Evolutionary conservation across 371 early-diverging fungal genomes (phyloP), one percentile per base, ranked within the genome.

Genomic region (Actinomortierella wolfii): DNA sequence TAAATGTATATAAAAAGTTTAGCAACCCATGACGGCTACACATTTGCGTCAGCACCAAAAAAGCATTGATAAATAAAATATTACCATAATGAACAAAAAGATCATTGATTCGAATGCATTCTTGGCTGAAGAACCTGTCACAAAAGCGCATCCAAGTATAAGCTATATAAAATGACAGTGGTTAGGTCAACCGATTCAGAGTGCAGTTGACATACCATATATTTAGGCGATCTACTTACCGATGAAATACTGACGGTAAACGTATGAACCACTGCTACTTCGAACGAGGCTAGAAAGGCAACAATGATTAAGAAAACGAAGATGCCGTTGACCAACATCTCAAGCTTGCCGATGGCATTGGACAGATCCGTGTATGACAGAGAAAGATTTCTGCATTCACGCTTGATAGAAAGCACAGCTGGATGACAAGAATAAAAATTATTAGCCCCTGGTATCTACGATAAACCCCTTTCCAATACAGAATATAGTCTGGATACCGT

Each of bases 71-170:
- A n/a, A n/a, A n/a, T n/a, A n/a, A n/a, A n/a, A n/a, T n/a, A n/a
- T 60, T 57, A 70, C 70, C 56, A 64, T 64, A 13, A 70, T 61
- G 34, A 70, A 70, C 15, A 64, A 61, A 39, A 70, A 70, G n/a
- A 70, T 51, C 70, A 70, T 70, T 4, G 70, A 70, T 29, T 70
- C 70, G 48, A 70, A 70, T 2, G 70, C 70, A 42, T 70, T 70
- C 54, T 64, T 70, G 41, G 70, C 70, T 2, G 70, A 70, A 15
- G 70, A 54, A 54, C 70, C 70, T 41, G 70, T 70, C 5, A 70
- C 61, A 44, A 70, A 70, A 4, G 70, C 70, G 25, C 70, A 51
- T 18, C 70, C 70, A 6, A 70, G 64, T 3, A 64, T 61, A 60
- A 70, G 45, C 62, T 68, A 45, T 6, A 2, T 3, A 21, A 25